A percentile compares a stretch with the other conserved stretches of the same genome.
Evolutionary conservation across 1,284 basidiomycete genomes (phyloP).

Genomic region (Austroboletus niveus): DNA sequence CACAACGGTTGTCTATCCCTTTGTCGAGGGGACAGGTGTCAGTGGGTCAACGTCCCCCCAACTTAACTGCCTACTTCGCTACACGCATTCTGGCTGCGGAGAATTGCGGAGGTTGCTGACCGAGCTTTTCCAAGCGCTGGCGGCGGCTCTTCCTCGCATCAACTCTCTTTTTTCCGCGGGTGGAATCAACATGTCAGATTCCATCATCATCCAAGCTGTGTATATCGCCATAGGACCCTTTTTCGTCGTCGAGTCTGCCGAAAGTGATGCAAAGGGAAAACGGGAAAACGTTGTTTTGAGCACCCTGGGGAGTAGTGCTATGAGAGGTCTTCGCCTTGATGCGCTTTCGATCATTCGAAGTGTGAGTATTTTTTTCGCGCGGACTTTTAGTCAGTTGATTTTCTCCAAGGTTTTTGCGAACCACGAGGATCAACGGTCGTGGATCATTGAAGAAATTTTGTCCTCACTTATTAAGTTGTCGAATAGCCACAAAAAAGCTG

Average conservation of each 20-base stretch:
- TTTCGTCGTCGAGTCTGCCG: conserved; percentile 73
- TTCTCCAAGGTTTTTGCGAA: conserved; percentile 77
- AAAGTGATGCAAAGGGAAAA: conserved; percentile 52
- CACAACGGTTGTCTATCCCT: conserved; percentile 79
- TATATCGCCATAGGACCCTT: conserved; percentile 93
- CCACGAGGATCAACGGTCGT: conserved; percentile 85
- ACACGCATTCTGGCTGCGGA: conserved; percentile 39
- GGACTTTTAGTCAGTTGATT: conserved; percentile 2
- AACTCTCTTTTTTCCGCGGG: conserved; percentile 67
- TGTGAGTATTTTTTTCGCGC: conserved; percentile 44
- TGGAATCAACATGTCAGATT: conserved; percentile 77
- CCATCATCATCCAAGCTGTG: conserved; percentile 86
- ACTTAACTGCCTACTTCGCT: conserved; percentile 53
- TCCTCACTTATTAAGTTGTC: conserved; percentile 86
- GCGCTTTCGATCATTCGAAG: conserved; percentile 81
- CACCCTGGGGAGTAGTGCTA: conserved; percentile 68
- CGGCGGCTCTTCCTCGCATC: conserved; percentile 66
- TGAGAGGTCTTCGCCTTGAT: conserved; percentile 81
- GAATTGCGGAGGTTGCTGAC: conserved; percentile 53
- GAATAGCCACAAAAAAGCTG: conserved; percentile 83
- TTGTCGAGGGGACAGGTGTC: conserved; percentile 70
- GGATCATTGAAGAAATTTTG: conserved; percentile 96
- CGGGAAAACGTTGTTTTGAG: conserved; percentile 54
- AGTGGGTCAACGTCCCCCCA: conserved; percentile 45
- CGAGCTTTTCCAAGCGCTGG: conserved; percentile 66